Evolutionary conservation across 768 basidiomycete species (phyloP).

Genomic region (Trametes punicea): DNA sequence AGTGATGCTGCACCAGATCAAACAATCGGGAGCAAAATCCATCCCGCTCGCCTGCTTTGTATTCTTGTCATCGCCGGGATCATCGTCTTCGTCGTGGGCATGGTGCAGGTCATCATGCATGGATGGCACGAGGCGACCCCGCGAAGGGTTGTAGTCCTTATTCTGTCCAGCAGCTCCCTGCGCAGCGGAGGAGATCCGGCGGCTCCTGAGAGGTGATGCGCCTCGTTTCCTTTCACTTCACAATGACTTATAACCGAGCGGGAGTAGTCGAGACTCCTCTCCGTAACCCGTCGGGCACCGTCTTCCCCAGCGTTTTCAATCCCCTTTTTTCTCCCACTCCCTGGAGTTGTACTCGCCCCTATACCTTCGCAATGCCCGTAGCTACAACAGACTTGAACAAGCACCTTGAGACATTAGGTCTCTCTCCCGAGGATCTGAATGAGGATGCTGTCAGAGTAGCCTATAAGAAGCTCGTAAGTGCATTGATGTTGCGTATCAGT

Average conservation of each 20-base stretch:
- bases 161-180: constrained; percentile 12
- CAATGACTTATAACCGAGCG: constrained; percentile 20
- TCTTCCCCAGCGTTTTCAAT: constrained; percentile 6
- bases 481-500: constrained; percentile 17
- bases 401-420: constrained; percentile 43
- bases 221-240: constrained; percentile 21
- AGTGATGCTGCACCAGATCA: constrained; percentile 1
- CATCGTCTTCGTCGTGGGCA: constrained; percentile 6
- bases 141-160: constrained; percentile 16
- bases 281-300: neutral
- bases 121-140: constrained; percentile 17
- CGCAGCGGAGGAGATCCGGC: constrained; percentile 16
- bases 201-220: neutral
- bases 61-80: constrained; percentile 8
- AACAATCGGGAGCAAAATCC: neutral
- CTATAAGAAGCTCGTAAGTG: constrained; percentile 58
- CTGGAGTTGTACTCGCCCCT: constrained; percentile 1
- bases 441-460: constrained; percentile 54
- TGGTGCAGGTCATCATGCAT: constrained; percentile 15
- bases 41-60: constrained; percentile 6
- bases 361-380: constrained; percentile 24
- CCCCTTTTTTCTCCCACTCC: neutral
- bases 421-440: constrained; percentile 41
- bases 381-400: constrained; percentile 23
- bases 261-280: constrained; percentile 7